Evolutionary conservation across 2,329 filamentous ascomycete species (phyloP), one percentile per base, ranked within the genome.

Genomic region (Zarea fungicola): DNA sequence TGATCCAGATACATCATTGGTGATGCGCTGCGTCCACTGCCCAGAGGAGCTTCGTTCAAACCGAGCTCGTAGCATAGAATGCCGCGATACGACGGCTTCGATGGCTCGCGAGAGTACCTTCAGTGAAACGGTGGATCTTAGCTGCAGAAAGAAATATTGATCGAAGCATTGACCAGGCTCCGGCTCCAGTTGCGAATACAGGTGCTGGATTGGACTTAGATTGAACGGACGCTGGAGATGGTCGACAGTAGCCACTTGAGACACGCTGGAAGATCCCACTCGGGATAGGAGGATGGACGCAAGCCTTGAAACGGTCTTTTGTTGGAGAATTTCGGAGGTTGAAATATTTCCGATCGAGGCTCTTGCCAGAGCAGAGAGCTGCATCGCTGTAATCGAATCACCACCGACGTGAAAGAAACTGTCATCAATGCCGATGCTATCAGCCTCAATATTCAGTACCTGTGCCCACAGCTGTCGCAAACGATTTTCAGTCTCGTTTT

Each of bases 331-430:
- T 56, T 55, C 26, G 68, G 63, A 0, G 61, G 60, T 4, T 66
- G 45, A 18, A 49, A 40, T 2, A 68, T 51, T 1, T 56, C 59
- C 3, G 58, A 56, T 7, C 60, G 56, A 7, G 62, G 60, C 16
- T 35, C 32, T 35, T 35, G 62, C 65, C 7, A 60, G 58, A n/a
- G 76, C 70, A 6, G 65, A 62, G 10, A 72, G 58, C 8, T 65
- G 62, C 59, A 74, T 74, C 1, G 71, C 69, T 2, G 58, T 56
- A 23, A 74, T 71, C 5, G 71, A 73, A 40, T 74, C 71, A 4
- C 72, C 72, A 4, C 71, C 71, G 1, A 72, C 56, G 5, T 55
- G 54, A 14, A 71, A 60, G 42, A 74, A 72, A 35, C 62, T 62
- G 32, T 62, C 57, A n/a, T 63, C 59, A 0, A 59, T 46, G 1